Percentiles rank a stretch among this genome's conserved stretches.
Evolutionary conservation across 2,329 filamentous ascomycete species (phyloP).

Genomic region (Neurospora crassa): DNA sequence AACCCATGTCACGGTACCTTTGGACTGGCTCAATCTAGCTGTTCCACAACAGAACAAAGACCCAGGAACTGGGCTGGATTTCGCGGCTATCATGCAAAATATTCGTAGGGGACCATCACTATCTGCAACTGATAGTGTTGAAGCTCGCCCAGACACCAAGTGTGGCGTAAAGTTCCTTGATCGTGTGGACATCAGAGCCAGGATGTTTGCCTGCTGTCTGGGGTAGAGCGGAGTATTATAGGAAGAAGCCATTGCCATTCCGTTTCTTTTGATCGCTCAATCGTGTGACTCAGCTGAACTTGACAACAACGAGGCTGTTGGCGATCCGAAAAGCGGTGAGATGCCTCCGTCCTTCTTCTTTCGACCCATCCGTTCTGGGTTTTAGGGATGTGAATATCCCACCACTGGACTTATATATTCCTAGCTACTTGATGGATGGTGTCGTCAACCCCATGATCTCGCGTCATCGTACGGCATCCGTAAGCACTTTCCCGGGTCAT

Average conservation of each 20-base stretch:
- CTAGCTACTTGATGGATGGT: constrained; percentile 10
- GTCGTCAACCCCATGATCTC: constrained; percentile 16
- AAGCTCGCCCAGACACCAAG: not conserved
- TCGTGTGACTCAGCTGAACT: not conserved
- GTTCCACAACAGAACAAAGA: not conserved
- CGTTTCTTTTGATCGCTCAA: not conserved
- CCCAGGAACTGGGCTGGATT: not conserved
- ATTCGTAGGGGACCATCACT: not conserved
- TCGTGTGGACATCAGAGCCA: not conserved
- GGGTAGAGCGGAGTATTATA: not conserved
- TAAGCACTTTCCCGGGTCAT: not conserved
- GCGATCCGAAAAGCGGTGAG: constrained; percentile 16
- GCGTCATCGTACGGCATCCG: constrained; percentile 15
- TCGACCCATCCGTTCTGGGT: constrained; percentile 18
- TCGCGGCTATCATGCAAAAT: not conserved
- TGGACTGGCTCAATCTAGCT: not conserved
- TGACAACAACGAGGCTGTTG: not conserved
- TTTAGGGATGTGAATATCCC: constrained; percentile 10
- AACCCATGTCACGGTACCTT: not conserved
- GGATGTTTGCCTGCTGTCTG: not conserved
- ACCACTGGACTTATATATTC: not conserved
- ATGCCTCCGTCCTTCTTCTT: constrained; percentile 21
- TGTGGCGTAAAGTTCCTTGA: not conserved
- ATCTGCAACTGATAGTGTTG: not conserved
- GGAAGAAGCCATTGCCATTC: not conserved